These are phyloP conservation scores for Lactarius sanguifluus DNA, from an alignment of 768 basidiomycete genomes.

Conservation along the genomic window DNA sequence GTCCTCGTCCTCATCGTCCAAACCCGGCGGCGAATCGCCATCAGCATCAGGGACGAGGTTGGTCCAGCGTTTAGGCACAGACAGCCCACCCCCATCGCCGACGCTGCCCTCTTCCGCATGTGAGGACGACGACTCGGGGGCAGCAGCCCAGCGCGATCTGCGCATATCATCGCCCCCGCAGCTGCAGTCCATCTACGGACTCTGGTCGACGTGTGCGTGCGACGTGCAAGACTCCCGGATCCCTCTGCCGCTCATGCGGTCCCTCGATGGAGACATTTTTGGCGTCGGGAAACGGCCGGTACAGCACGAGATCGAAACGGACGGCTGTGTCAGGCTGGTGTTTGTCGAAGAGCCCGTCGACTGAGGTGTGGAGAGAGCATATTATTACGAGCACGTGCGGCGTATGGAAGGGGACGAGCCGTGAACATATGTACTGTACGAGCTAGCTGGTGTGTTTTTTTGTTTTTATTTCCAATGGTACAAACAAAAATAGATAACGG, in stretches of 20 bases:
- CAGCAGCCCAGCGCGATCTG: neutral
- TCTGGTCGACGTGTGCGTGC: slow-evolving; percentile 7
- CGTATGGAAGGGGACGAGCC: neutral
- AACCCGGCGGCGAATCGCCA: neutral
- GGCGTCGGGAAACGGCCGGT: slow-evolving; percentile 23
- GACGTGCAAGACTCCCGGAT: slow-evolving; percentile 4
- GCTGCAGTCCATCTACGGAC: slow-evolving; percentile 4
- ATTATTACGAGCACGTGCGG: neutral
- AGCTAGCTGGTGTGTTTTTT: neutral
- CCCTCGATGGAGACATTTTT: slow-evolving; percentile 18
- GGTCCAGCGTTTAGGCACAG: neutral
- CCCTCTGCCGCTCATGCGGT: neutral
- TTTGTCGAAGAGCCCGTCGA: slow-evolving; percentile 9
- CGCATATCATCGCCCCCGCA: neutral
- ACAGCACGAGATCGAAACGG: slow-evolving; percentile 22
- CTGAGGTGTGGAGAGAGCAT: neutral
- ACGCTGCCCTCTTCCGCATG: neutral
- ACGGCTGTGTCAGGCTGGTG: slow-evolving; percentile 19
- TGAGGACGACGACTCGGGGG: neutral
- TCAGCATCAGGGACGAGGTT: neutral
- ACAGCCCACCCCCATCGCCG: slow-evolving; percentile 6
- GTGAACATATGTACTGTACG: neutral
- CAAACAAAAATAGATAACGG: neutral
- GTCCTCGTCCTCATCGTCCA: neutral
- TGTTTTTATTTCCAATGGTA: neutral